Evolutionary conservation across 2,329 filamentous ascomycete species (phyloP).

Genomic region (Penicillium griseofulvum): DNA sequence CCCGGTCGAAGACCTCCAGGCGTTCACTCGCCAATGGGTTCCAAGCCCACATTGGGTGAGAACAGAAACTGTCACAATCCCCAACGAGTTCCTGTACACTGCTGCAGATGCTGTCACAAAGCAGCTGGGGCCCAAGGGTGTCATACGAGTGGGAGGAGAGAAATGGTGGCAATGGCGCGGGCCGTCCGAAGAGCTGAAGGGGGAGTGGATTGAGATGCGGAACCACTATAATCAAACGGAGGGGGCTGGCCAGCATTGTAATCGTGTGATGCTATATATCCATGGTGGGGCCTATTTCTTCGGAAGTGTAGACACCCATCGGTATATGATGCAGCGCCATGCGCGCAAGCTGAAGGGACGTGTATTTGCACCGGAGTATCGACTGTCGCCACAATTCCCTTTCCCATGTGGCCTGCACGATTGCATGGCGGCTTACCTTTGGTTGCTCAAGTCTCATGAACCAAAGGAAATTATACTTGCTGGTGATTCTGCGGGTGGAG

Average conservation of each 20-base stretch:
- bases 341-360: conserved; percentile 89
- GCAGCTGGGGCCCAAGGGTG: conserved; percentile 75
- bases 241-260: conserved; percentile 56
- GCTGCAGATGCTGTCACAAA: conserved; percentile 66
- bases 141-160: conserved; percentile 72
- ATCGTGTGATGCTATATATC: conserved; percentile 85
- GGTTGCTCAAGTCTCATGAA: conserved; percentile 72
- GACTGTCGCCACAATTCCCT: conserved; percentile 87
- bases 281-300: conserved; percentile 96
- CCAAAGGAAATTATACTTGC: conserved; percentile 81
- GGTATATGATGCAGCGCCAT: conserved; percentile 97
- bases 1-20: conserved; percentile 88
- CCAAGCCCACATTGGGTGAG: conserved; percentile 86
- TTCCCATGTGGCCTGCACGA: conserved; percentile 93
- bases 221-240: conserved; percentile 72
- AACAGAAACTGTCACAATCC: conserved; percentile 66
- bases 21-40: conserved; percentile 88
- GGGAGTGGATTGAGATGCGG: conserved; percentile 97
- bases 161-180: conserved; percentile 87
- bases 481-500: conserved; percentile 89
- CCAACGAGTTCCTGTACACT: conserved; percentile 60
- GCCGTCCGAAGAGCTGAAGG: conserved; percentile 65
- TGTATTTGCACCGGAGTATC: conserved; percentile 82
- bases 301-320: conserved; percentile 90
- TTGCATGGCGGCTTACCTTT: conserved; percentile 82